These are phyloP conservation scores for Sclerotinia sclerotiorum DNA, from an alignment of 2,329 filamentous ascomycete genomes.

Conservation along the genomic window DNA sequence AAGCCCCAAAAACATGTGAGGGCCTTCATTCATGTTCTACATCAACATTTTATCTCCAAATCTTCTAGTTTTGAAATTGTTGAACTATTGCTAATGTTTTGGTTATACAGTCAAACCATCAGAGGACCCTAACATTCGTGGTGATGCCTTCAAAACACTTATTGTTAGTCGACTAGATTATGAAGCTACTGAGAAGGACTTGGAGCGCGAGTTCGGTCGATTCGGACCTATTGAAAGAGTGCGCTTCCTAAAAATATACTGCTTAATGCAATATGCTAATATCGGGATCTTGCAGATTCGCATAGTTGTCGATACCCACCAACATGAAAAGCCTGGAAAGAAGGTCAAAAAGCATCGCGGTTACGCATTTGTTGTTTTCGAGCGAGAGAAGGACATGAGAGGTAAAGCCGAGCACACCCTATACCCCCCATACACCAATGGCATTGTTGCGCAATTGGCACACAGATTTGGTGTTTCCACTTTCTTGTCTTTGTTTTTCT, in stretches of 20 bases:
- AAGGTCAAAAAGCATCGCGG: constrained; percentile 81
- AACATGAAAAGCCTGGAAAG: constrained; percentile 68
- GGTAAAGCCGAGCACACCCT: constrained; percentile 64
- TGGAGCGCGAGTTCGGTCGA: constrained; percentile 89
- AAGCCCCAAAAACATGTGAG: constrained; percentile 39
- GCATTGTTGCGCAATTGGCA: constrained; percentile 39
- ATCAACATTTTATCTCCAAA: constrained; percentile 30
- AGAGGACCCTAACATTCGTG: constrained; percentile 84
- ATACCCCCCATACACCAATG: constrained; percentile 38
- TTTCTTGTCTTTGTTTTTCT: constrained; percentile 42
- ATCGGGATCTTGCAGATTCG: constrained; percentile 63
- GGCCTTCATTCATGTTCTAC: constrained; percentile 33
- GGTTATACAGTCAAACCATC: constrained; percentile 67
- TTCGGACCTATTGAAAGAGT: constrained; percentile 94
- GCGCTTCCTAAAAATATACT: constrained; percentile 40
- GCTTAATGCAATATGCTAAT: constrained; percentile 23
- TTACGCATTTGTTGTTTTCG: constrained; percentile 96
- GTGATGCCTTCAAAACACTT: constrained; percentile 92
- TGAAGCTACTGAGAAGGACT: constrained; percentile 81
- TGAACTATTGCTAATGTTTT: constrained; percentile 29
- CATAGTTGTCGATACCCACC: constrained; percentile 76
- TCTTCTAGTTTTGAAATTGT: no score
- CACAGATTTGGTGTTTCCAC: constrained; percentile 46
- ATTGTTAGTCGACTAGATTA: constrained; percentile 91
- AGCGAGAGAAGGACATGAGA: constrained; percentile 98